Percentiles rank a stretch among this genome's conserved stretches.
phyloP scores from a whole-genome alignment of 768 basidiomycete species.

The Hypholoma fasciculare region DNA sequence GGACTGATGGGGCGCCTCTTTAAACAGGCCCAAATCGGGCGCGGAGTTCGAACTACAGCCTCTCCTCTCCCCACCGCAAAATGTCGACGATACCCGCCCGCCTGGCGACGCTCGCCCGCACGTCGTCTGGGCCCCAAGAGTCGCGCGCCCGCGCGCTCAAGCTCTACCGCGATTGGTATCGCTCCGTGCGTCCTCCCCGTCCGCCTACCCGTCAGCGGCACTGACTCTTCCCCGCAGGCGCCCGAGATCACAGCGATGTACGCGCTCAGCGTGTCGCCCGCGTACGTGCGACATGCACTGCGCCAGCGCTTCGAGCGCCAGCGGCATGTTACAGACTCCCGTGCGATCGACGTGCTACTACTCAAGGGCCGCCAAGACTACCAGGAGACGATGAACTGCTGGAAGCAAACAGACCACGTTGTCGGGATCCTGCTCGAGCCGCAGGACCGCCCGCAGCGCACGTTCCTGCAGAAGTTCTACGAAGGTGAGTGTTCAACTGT shows the following conservation, averaged over 20 bases:
- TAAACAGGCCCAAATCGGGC: slow-evolving; percentile 16
- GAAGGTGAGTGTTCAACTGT: slow-evolving; percentile 55
- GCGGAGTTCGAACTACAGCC: slow-evolving; percentile 27
- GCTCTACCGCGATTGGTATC: slow-evolving; percentile 93
- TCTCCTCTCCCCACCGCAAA: slow-evolving; percentile 9
- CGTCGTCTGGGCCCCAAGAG: slow-evolving; percentile 57
- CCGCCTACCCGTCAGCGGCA: not conserved
- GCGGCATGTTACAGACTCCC: slow-evolving; percentile 76
- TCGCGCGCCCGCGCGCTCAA: slow-evolving; percentile 69
- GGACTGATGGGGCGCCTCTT: not conserved
- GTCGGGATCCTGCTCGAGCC: slow-evolving; percentile 65
- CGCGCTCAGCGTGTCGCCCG: slow-evolving; percentile 76
- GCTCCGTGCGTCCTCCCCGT: slow-evolving; percentile 60
- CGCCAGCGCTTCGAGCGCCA: slow-evolving; percentile 88
- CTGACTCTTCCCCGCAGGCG: slow-evolving; percentile 50
- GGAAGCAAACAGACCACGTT: slow-evolving; percentile 87
- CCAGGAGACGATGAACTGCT: slow-evolving; percentile 93
- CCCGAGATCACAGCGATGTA: slow-evolving; percentile 87
- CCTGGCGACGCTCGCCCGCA: slow-evolving; percentile 68
- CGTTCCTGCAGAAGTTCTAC: slow-evolving; percentile 84
- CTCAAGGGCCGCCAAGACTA: slow-evolving; percentile 85
- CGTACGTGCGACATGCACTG: slow-evolving; percentile 77
- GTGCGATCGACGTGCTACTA: slow-evolving; percentile 82
- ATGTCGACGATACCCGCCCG: slow-evolving; percentile 86
- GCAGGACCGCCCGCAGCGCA: slow-evolving; percentile 42